Conservation (phyloP, 345 rosid species). For the Gossypium stocksii region DNA sequence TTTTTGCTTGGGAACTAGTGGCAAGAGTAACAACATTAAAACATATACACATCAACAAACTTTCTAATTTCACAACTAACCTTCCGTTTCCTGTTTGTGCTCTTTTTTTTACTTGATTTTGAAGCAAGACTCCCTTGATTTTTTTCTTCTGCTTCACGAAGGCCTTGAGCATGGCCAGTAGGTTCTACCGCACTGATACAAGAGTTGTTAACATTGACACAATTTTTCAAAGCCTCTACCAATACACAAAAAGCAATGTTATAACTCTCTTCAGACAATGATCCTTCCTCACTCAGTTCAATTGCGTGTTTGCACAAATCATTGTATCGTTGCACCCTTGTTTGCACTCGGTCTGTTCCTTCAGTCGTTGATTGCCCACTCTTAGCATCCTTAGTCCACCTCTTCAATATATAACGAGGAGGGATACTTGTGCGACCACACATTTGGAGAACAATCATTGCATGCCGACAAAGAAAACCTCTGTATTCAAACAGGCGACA, state of each 20-base stretch:
- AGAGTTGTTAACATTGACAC: conserved; percentile 49
- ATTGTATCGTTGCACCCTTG: conserved; percentile 54
- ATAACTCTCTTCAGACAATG: conserved; percentile 40
- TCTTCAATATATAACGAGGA: conserved; percentile 48
- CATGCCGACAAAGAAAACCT: conserved; percentile 64
- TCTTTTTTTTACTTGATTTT: conserved; percentile 51
- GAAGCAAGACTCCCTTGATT: conserved; percentile 29
- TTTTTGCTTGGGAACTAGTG: background rate
- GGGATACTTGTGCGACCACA: conserved; percentile 54
- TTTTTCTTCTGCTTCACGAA: conserved; percentile 38
- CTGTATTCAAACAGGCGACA: conserved; percentile 56
- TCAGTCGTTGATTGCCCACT: conserved; percentile 28
- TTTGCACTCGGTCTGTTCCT: conserved; percentile 27
- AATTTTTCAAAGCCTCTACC: conserved; percentile 42
- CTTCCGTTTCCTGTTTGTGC: conserved; percentile 51
- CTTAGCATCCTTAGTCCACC: conserved; percentile 71
- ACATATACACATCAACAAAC: background rate
- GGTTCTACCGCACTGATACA: conserved; percentile 33
- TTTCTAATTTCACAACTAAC: conserved; percentile 21
- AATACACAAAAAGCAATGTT: conserved; percentile 39
- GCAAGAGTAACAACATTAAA: background rate
- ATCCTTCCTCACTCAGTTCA: conserved; percentile 46
- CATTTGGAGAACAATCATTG: conserved; percentile 65
- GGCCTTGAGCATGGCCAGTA: conserved; percentile 27
- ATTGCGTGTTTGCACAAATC: conserved; percentile 43